phyloP scores from a whole-genome alignment of 2,329 filamentous ascomycete genomes.

The Penicillium sclerotiorum region DNA sequence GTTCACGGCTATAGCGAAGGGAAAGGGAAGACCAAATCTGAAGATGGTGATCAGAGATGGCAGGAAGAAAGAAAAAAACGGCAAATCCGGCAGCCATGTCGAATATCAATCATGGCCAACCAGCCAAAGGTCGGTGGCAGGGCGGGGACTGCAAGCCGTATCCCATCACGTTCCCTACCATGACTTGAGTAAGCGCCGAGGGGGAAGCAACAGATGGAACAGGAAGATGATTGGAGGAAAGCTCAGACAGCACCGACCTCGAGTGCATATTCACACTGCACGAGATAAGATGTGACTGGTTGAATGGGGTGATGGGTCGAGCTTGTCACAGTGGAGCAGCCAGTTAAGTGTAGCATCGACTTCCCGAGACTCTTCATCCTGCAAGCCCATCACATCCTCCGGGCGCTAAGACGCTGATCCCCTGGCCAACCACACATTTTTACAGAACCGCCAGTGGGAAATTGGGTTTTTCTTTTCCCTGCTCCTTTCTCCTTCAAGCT shows the following conservation, averaged over 20 bases:
- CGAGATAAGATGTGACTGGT: slow-evolving; percentile 28
- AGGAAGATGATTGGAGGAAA: slow-evolving; percentile 21
- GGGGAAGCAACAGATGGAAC: slow-evolving; percentile 8
- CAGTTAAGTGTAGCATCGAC: slow-evolving; percentile 20
- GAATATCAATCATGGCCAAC: slow-evolving; percentile 35
- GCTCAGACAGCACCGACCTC: slow-evolving; percentile 5
- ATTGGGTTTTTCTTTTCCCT: not conserved
- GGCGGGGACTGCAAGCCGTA: slow-evolving; percentile 28
- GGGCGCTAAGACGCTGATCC: slow-evolving; percentile 35
- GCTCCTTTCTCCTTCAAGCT: not conserved
- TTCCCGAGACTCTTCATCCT: slow-evolving; percentile 15
- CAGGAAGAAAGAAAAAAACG: slow-evolving; percentile 19
- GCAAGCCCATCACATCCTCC: slow-evolving; percentile 27
- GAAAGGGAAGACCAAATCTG: slow-evolving; percentile 18
- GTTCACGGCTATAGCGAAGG: slow-evolving; percentile 27
- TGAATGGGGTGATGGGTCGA: slow-evolving; percentile 24
- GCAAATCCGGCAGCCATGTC: slow-evolving; percentile 22
- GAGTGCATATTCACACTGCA: slow-evolving; percentile 21
- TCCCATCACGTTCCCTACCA: slow-evolving; percentile 22
- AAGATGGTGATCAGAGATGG: slow-evolving; percentile 23
- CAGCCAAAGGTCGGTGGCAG: slow-evolving; percentile 15
- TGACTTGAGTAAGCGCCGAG: slow-evolving; percentile 36
- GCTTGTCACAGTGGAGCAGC: slow-evolving; percentile 38
- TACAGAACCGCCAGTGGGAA: slow-evolving; percentile 29
- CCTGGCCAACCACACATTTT: slow-evolving; percentile 32